These are phyloP conservation scores for Aspergillus calidoustus DNA, from an alignment of 2,329 filamentous ascomycete genomes.

Conservation along the genomic window DNA sequence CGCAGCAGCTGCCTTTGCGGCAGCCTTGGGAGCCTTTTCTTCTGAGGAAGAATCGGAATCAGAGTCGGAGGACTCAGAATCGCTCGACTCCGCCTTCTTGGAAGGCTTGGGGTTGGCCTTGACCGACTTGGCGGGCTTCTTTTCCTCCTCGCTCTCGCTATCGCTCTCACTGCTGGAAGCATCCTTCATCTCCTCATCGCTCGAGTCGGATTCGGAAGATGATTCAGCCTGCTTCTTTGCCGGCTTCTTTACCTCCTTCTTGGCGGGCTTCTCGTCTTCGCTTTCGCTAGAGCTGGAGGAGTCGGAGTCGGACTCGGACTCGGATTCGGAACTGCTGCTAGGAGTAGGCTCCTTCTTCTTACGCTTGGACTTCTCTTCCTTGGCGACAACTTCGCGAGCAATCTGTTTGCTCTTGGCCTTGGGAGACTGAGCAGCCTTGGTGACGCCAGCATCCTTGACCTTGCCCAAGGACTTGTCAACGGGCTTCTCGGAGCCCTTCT, in stretches of 20 bases:
- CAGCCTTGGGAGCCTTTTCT: conserved; percentile 41
- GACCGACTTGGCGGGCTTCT: conserved; percentile 35
- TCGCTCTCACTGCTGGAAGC: conserved; percentile 31
- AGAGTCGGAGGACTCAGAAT: conserved; percentile 33
- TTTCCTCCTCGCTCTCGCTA: conserved; percentile 34
- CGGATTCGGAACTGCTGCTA: conserved; percentile 39
- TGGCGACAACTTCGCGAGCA: conserved; percentile 45
- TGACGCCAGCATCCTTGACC: conserved; percentile 53
- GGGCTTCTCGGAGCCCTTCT: conserved; percentile 45
- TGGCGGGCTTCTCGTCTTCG: conserved; percentile 43
- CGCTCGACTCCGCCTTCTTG: conserved; percentile 34
- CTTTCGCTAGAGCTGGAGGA: conserved; percentile 37
- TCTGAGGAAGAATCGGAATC: conserved; percentile 35
- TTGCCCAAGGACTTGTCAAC: conserved; percentile 50
- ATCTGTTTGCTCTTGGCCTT: conserved; percentile 53
- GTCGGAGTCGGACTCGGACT: conserved; percentile 35
- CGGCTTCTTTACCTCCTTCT: conserved; percentile 36
- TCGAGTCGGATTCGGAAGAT: conserved; percentile 39
- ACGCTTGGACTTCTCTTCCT: conserved; percentile 49
- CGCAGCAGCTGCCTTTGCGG: conserved; percentile 34
- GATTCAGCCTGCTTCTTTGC: conserved; percentile 37
- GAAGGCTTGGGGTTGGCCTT: conserved; percentile 31
- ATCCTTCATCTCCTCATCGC: conserved; percentile 39
- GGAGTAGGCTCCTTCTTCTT: conserved; percentile 50
- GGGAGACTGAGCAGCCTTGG: conserved; percentile 49